Conservation (phyloP, 768 basidiomycete genomes). For the Leucocoprinus sp. region DNA sequence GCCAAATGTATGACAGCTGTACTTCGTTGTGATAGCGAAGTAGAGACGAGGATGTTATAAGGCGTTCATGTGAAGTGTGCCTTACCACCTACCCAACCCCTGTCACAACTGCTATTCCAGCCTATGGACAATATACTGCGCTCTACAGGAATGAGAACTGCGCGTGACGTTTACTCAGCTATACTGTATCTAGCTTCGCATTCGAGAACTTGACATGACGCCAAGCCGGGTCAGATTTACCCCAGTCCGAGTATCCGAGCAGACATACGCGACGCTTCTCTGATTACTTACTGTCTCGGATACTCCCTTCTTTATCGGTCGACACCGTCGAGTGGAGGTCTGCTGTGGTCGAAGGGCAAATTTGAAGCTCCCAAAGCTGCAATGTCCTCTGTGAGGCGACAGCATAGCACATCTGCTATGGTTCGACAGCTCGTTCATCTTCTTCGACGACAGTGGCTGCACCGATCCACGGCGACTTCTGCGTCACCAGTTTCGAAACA, state of each 20-base stretch:
- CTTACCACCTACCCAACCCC: conserved; percentile 21
- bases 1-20: conserved; percentile 52
- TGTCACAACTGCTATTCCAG: conserved; percentile 17
- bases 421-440: background rate
- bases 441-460: background rate
- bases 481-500: conserved; percentile 4
- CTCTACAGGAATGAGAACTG: background rate
- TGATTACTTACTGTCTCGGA: too few relatives aligned
- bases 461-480: background rate
- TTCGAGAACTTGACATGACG: background rate
- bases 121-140: background rate
- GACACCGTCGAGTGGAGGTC: background rate
- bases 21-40: conserved; percentile 61
- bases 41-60: conserved; percentile 49
- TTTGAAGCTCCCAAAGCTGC: too few relatives aligned
- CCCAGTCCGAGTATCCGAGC: conserved; percentile 2
- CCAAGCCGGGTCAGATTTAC: background rate
- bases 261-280: background rate
- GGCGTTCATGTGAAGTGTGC: conserved; percentile 13
- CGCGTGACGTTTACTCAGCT: too few relatives aligned
- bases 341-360: too few relatives aligned
- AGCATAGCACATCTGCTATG: background rate
- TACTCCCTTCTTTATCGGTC: background rate
- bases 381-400: too few relatives aligned
- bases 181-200: conserved; percentile 1